Base-by-base conservation (phyloP, 1,139 yeast genomes). In the Saccharomyces hybrid region DNA sequence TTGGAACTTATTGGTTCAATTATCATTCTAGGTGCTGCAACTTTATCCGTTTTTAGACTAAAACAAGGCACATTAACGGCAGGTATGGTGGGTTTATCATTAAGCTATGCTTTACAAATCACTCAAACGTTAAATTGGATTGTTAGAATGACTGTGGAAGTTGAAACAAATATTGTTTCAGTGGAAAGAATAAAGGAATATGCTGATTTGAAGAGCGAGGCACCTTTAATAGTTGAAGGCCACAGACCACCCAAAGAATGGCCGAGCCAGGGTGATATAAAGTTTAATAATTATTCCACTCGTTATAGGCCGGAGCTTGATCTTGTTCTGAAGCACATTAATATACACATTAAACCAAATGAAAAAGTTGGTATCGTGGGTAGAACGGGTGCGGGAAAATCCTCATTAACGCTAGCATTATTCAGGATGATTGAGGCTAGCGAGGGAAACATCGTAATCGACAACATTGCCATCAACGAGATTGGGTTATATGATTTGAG, bases 91-190 rank as follows among this genome's bases (percentile, higher is more conserved):
- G 99, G 98, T 77, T 78, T 93, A 63, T 87, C 97, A 26, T 88
- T 93, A 60, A 86, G 96, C 49, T 93, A 93, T 70, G 93, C 98
- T 3, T 78, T 93, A 62, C 96, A 90, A 71, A 80, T 90, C 58
- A 93, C 98, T 0, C 97, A 91, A 72, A 80, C 96, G 0, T 79
- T 93, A 72, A 91, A 91, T 72, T 91, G 98, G 98, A 89, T 91
- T 71, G 97, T 93, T 38, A 80, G 98, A 73, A 91, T 91, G 98
- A 89, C 97, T 0, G 98, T 91, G 54, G 98, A 91, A 66, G 96
- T 93, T 52, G 99, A 93, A 70, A 89, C 97, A 11, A 91, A 91
- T 70, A 91, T 93, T 74, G 98, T 93, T 49, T 88, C 96, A 5
- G 98, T 93, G 48, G 99, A 93, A 74, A 85, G 99, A 77, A 85